These are phyloP conservation scores for Lactarius trivialis DNA, from an alignment of 768 basidiomycete genomes.

Conservation along the genomic window DNA sequence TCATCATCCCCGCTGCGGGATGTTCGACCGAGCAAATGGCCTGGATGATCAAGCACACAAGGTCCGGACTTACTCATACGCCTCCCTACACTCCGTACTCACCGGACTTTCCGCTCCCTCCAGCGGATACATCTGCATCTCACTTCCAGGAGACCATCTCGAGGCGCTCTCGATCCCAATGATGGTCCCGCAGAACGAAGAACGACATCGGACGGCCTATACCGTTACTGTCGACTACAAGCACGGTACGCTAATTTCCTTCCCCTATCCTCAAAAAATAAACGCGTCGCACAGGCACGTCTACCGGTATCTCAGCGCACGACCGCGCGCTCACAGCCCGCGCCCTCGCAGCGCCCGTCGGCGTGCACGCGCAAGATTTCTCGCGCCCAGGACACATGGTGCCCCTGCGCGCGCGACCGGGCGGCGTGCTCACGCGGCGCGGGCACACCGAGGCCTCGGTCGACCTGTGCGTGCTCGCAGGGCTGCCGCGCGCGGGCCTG, in stretches of 20 bases:
- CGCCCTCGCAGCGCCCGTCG: constrained; percentile 60
- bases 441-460: constrained; percentile 93
- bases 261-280: no score
- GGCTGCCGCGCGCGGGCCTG: constrained; percentile 64
- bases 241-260: constrained; percentile 48
- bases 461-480: constrained; percentile 78
- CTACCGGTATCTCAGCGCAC: constrained; percentile 95
- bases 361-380: constrained; percentile 59
- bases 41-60: constrained; percentile 96
- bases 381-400: constrained; percentile 94
- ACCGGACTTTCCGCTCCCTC: constrained; percentile 6
- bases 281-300: constrained; percentile 51
- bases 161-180: constrained; percentile 77
- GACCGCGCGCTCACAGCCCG: constrained; percentile 87
- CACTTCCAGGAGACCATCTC: constrained; percentile 70
- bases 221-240: constrained; percentile 93
- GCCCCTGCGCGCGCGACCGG: constrained; percentile 78
- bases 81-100: neutral
- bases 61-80: constrained; percentile 43
- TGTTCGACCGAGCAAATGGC: constrained; percentile 97
- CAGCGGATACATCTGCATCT: constrained; percentile 92
- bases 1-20: constrained; percentile 79
- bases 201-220: constrained; percentile 90
- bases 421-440: constrained; percentile 78
- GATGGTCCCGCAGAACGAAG: constrained; percentile 91